Base-by-base conservation (phyloP, 768 basidiomycete species). In the Megacollybia marginata region DNA sequence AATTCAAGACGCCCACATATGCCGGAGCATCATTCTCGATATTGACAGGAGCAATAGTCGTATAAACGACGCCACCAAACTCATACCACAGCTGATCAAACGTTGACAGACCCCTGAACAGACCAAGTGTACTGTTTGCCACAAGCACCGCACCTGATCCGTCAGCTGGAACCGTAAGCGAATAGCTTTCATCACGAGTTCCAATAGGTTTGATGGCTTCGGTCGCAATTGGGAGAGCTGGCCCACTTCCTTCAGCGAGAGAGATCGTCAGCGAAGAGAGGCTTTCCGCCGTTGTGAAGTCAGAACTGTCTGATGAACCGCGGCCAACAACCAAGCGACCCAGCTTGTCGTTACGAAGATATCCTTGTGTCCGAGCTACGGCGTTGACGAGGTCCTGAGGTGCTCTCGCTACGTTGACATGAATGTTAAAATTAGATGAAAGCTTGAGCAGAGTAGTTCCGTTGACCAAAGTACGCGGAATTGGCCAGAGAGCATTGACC, bases 61-160 rank as follows among this genome's bases (percentile, higher is more conserved):
- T 71, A 56, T 85, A 86, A 1, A 69, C 73, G 11, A 64, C 65
- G 7, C 68, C 74, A 7, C 62, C 58, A 31, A 67, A 59, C 51
- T 75, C 66, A 57, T 85, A 88, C 72, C 81, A 85, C 33, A 89
- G 65, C 59, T 85, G 83, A 31, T 71, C 69, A 62, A 92, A 91
- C 1, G 86, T 90, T n/a, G 83, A 82, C 52, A 91, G 63, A 2
- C 88, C 89, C 48, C 88, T 68, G 49, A 82, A 74, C 18, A 89
- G 62, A 0, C 88, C 88, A 40, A 89, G 64, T 0, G 82, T 78
- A 44, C 82, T 79, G 54, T 77, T 80, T 8, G 86, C 83, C 0
- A 62, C 69, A 42, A 90, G 62, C 0, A 60, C 70, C 12, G 82
- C 85, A n/a, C 64, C 57, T 0, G 69, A 66, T 13, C 82, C 83